Evolutionary conservation across 192 early-diverging fungal species (phyloP), one percentile per base, ranked within the genome.

Genomic region (Coemansia brasiliensis): DNA sequence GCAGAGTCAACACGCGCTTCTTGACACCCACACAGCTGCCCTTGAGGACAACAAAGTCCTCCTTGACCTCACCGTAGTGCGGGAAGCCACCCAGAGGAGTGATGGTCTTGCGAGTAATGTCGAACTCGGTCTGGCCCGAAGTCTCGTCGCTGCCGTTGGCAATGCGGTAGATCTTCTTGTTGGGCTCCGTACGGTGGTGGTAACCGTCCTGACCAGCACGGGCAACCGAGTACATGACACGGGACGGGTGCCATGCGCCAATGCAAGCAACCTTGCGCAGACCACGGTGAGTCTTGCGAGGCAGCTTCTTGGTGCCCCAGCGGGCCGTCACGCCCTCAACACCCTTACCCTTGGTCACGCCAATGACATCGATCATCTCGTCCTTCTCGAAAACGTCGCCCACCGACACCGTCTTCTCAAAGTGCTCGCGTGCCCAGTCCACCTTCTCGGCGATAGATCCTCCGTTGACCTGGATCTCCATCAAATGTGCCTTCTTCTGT

Each of bases 81-180:
- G 95, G 95, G 93, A 99, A 99, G 61, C 97, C 97, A 79, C 95
- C 97, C 66, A 98, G 81, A 63, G 97, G 97, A 50, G 93, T 99
- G 83, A 99, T 99, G 62, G 74, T 54, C 89, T 99, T 98, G 69
- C 83, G 84, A 51, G 97, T 98, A 41, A 93, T 67, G 79, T 99
- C 97, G 84, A 90, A 95, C 76, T 97, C 94, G 78, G 97, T 99
- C 72, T 92, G 81, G 74, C 86, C 95, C 81, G 81, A 90, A 57
- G 79, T 78, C 63, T 83, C 81, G 83, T 94, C 89, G 58, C 87
- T 83, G 64, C 88, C 90, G 68, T 90, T 92, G 54, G 89, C 94
- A 55, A 99, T 89, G 71, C 95, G 92, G 90, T 98, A 99, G 87
- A 99, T 96, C 91, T 99, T 99, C 92, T 97, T 98, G 92, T 99